A percentile compares a stretch with the other conserved stretches of the same genome.
Evolutionary conservation across 306 rosid species (phyloP).

Genomic region (Pueraria montana): DNA sequence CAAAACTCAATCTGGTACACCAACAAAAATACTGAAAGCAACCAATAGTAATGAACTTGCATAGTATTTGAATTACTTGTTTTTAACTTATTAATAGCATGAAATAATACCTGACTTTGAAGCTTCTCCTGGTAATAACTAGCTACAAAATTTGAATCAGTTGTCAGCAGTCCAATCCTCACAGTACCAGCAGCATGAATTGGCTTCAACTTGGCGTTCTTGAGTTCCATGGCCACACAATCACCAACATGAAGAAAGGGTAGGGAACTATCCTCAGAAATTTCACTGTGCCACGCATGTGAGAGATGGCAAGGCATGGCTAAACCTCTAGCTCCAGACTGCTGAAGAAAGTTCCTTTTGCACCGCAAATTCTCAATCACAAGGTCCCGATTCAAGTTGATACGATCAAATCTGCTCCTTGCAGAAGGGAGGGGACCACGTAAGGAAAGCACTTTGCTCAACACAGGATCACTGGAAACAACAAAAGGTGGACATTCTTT

Average conservation of each 20-base stretch:
- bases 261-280: conserved; percentile 61
- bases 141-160: conserved; percentile 51
- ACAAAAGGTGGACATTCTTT: conserved; percentile 78
- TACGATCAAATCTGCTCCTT: conserved; percentile 42
- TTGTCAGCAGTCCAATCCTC: conserved; percentile 67
- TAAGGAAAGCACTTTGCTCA: conserved; percentile 57
- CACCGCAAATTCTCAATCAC: conserved; percentile 61
- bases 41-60: conserved; percentile 8
- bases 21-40: neutral
- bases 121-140: conserved; percentile 66
- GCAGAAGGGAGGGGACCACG: conserved; percentile 49
- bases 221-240: conserved; percentile 73
- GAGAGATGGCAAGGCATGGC: conserved; percentile 82
- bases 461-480: conserved; percentile 73
- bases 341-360: conserved; percentile 61
- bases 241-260: conserved; percentile 77
- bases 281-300: conserved; percentile 68
- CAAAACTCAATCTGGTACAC: conserved; percentile 15
- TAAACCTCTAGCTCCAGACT: conserved; percentile 68
- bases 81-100: neutral
- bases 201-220: conserved; percentile 68
- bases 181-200: conserved; percentile 59
- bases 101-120: conserved; percentile 60
- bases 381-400: conserved; percentile 44
- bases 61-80: neutral